Percentiles rank a stretch among this genome's conserved stretches.
Conservation (phyloP, 345 rosid genomes). For the Syzygium aromaticum region DNA sequence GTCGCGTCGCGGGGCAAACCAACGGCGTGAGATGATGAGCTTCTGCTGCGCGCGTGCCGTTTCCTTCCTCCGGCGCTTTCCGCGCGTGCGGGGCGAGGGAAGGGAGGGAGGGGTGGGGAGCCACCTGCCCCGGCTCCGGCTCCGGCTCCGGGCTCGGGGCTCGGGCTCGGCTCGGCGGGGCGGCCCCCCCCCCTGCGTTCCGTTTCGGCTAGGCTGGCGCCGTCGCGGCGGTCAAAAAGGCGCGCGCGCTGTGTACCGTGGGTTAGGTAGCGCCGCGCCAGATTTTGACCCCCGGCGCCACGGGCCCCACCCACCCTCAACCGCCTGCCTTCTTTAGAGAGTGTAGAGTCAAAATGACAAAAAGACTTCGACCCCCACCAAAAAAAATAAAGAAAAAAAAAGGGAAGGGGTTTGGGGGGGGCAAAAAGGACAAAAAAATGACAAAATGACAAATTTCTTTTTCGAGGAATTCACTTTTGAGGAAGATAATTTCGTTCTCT, state of each 20-base stretch:
- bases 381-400: not conserved
- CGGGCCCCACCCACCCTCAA: not conserved
- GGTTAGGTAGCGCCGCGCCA: not conserved
- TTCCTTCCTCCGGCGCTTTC: not conserved
- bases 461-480: not conserved
- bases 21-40: not conserved
- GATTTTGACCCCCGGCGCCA: not conserved
- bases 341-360: not conserved
- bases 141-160: not conserved
- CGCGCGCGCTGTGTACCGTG: too few species aligned
- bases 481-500: not conserved
- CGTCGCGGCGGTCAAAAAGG: not conserved
- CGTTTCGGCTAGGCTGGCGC: not conserved
- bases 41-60: not conserved
- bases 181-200: not conserved
- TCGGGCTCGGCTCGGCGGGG: not conserved
- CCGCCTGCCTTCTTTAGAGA: not conserved
- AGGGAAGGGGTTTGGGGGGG: too few species aligned
- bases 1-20: not conserved
- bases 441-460: not conserved
- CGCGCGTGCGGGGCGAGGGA: not conserved
- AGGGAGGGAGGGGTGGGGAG: not conserved
- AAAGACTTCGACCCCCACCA: not conserved
- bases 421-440: too few species aligned
- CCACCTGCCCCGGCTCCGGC: too few species aligned